phyloP scores from a whole-genome alignment of 345 rosid genomes.

The Acer campestre region DNA sequence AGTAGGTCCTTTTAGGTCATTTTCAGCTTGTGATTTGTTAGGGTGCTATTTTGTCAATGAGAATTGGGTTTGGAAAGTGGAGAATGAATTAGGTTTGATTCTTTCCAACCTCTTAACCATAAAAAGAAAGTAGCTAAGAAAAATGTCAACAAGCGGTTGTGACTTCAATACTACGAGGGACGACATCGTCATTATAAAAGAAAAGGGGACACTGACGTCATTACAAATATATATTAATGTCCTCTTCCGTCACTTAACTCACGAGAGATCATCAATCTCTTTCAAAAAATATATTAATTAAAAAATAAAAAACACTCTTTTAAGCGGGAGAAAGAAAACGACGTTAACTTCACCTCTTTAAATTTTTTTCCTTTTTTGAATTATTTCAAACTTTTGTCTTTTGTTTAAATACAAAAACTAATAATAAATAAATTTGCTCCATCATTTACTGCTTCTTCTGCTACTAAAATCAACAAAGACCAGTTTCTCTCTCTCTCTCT shows the following conservation, averaged over 20 bases:
- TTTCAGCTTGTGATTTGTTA: background rate
- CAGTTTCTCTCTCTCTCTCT: constrained; percentile 3
- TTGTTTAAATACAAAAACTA: background rate
- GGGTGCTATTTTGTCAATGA: background rate
- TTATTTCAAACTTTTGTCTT: background rate
- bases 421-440: background rate
- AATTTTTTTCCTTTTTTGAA: background rate
- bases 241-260: constrained; percentile 11
- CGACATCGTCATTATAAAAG: constrained; percentile 4
- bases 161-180: background rate
- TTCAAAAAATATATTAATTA: background rate
- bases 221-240: background rate
- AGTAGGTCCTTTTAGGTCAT: too few species aligned
- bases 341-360: background rate
- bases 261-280: background rate
- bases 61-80: background rate
- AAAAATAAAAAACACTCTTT: background rate
- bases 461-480: background rate
- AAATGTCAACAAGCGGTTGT: background rate
- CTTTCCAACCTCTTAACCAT: background rate
- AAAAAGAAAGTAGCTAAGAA: background rate
- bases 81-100: background rate
- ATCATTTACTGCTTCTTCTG: constrained; percentile 9
- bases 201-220: constrained; percentile 26
- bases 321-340: constrained; percentile 28